Evolutionary conservation across 2,329 filamentous ascomycete species (phyloP).

Genomic region (Blastomyces silverae): DNA sequence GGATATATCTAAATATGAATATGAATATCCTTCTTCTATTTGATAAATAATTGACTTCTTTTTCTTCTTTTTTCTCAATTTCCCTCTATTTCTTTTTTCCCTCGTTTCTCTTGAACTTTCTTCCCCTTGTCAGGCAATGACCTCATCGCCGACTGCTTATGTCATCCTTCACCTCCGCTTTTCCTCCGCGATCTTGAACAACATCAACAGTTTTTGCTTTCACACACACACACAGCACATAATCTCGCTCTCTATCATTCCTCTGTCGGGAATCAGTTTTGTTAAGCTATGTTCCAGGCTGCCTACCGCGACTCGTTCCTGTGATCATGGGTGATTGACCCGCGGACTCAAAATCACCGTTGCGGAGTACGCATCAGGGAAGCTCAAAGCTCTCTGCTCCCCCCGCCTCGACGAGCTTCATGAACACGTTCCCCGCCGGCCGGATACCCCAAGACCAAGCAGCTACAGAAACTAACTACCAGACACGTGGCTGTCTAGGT

Average conservation of each 20-base stretch:
- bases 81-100: not conserved
- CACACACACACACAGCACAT: not conserved
- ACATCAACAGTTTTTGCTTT: not conserved
- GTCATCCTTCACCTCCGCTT: not conserved
- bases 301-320: not conserved
- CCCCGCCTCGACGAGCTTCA: not conserved
- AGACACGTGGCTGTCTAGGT: not conserved
- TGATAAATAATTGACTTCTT: not conserved
- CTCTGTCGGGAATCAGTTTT: not conserved
- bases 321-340: not conserved
- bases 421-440: not conserved
- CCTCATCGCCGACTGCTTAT: conserved; percentile 16
- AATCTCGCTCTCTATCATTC: too few relatives aligned
- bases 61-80: not conserved
- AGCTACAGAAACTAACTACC: not conserved
- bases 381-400: not conserved
- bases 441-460: not conserved
- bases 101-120: not conserved
- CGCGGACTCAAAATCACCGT: not conserved
- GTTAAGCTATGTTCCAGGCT: not conserved
- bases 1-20: not conserved
- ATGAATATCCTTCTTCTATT: not conserved
- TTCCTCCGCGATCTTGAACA: not conserved
- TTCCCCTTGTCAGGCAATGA: conserved; percentile 4
- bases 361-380: too few relatives aligned